Conservation (phyloP, 768 basidiomycete genomes). For the Pilatotrama ljubarskyi region DNA sequence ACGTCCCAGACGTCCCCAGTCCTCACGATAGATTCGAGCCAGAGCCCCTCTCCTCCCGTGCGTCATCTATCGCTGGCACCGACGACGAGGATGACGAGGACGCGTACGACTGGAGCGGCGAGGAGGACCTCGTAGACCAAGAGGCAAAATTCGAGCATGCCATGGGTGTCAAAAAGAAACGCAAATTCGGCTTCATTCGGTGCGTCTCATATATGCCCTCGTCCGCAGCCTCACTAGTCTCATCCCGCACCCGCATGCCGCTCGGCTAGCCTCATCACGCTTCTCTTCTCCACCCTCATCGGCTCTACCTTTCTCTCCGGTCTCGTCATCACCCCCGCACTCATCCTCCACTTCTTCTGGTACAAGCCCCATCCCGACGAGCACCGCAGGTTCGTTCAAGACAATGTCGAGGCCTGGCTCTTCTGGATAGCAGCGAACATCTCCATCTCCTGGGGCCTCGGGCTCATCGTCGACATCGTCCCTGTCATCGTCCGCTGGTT, state of each 20-base stretch:
- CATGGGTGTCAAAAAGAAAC: conserved; percentile 52
- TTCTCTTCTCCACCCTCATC: conserved; percentile 71
- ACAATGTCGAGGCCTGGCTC: conserved; percentile 75
- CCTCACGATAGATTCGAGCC: conserved; percentile 24
- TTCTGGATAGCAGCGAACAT: conserved; percentile 83
- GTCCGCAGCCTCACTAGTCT: neutral
- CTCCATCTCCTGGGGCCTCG: conserved; percentile 77
- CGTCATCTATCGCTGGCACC: conserved; percentile 49
- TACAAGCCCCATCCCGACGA: conserved; percentile 58
- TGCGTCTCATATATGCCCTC: conserved; percentile 30
- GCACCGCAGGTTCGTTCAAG: conserved; percentile 57
- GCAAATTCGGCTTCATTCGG: conserved; percentile 55
- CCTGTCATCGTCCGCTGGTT: conserved; percentile 54
- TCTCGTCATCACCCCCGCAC: conserved; percentile 58
- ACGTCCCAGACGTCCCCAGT: conserved; percentile 38
- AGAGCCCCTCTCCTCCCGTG: conserved; percentile 31
- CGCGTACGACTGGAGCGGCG: conserved; percentile 77
- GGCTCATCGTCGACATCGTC: conserved; percentile 67
- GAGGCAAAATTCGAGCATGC: conserved; percentile 64
- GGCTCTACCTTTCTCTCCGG: conserved; percentile 69
- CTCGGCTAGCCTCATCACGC: conserved; percentile 49
- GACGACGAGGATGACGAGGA: conserved; percentile 62
- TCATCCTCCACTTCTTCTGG: conserved; percentile 72
- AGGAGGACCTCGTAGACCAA: conserved; percentile 73
- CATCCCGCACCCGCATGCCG: neutral